Evolutionary conservation across 1,284 basidiomycete species (phyloP).

Genomic region (Entoloma clypeatum): DNA sequence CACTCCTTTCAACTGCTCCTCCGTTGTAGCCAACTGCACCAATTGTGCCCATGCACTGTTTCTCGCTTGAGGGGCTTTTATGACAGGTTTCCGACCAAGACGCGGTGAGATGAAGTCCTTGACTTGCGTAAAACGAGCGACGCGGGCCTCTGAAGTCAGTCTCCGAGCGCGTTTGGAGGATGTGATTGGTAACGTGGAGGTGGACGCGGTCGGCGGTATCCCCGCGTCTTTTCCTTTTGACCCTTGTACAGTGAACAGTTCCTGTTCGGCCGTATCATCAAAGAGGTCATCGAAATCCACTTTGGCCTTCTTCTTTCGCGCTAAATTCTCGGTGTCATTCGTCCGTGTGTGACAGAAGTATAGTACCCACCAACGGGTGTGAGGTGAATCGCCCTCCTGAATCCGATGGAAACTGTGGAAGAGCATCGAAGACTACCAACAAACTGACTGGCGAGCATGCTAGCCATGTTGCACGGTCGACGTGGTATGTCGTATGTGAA

Average conservation of each 20-base stretch:
- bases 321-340: slow-evolving; percentile 1
- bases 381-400: slow-evolving; percentile 14
- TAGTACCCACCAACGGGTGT: slow-evolving; percentile 16
- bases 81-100: slow-evolving; percentile 27
- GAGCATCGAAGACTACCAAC: slow-evolving; percentile 5
- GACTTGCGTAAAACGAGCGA: slow-evolving; percentile 24
- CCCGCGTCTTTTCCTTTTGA: neutral
- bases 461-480: slow-evolving; percentile 13
- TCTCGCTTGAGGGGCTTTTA: slow-evolving; percentile 27
- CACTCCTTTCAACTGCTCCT: slow-evolving; percentile 47
- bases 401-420: neutral
- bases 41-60: slow-evolving; percentile 45
- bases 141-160: slow-evolving; percentile 22
- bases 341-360: neutral
- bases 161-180: slow-evolving; percentile 9
- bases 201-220: neutral
- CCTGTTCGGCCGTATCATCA: slow-evolving; percentile 14
- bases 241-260: slow-evolving; percentile 7
- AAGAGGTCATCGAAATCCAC: slow-evolving; percentile 21
- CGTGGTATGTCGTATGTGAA: no score
- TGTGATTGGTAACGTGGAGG: slow-evolving; percentile 7
- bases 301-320: slow-evolving; percentile 17
- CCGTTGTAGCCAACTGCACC: slow-evolving; percentile 44
- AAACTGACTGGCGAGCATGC: slow-evolving; percentile 13
- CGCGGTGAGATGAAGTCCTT: slow-evolving; percentile 28